Base-by-base conservation (phyloP, 805 yeast genomes). In the Lipomyces yamanashiensis region DNA sequence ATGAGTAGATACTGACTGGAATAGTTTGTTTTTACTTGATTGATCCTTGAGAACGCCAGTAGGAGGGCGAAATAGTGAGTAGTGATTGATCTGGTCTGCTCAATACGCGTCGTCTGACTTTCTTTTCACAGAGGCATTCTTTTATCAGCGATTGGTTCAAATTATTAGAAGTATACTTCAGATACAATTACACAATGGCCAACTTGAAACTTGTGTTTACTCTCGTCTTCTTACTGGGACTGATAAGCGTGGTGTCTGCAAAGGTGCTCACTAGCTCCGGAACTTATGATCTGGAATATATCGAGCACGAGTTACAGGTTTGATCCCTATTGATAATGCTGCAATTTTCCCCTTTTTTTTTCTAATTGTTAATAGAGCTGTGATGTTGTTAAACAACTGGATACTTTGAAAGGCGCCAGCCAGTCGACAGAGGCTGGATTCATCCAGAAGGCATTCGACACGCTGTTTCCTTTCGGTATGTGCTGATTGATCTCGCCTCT, bases 391-490 rank as follows among this genome's bases (percentile, higher is more conserved):
- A 51, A 76, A 62, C 75, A 78, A 43, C 63, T 83, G 63, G 80
- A 80, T 66, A 61, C 34, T 28, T 67, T 52, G 56, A 66, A 37
- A 70, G 61, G n/a, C 47, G 61, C 19, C 61, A 66, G 52, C 57
- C 67, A 67, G 48, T 48, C 59, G 9, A 54, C 69, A 34, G 64
- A 63, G 34, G 60, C 70, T 36, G 67, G 64, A 2, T 53, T 75
- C 36, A 74, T 83, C 43, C 77, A 78, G 51, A 74, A 74, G 59
- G 40, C 80, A 2, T 84, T 83, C 65, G 75, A 79, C 2, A 74
- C 75, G 54, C 69, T 75, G 40, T 75, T 75, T 55, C 74, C 75
- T 6, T 75, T 74, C 56, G 77, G 68, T 63, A 43, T n/a, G 58
- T 15, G 8, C 34, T 13, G 19, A 15, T 37, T 21, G 12, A 7